Conservation (phyloP, 305 asterid genomes). For the Plantago coronopus region DNA sequence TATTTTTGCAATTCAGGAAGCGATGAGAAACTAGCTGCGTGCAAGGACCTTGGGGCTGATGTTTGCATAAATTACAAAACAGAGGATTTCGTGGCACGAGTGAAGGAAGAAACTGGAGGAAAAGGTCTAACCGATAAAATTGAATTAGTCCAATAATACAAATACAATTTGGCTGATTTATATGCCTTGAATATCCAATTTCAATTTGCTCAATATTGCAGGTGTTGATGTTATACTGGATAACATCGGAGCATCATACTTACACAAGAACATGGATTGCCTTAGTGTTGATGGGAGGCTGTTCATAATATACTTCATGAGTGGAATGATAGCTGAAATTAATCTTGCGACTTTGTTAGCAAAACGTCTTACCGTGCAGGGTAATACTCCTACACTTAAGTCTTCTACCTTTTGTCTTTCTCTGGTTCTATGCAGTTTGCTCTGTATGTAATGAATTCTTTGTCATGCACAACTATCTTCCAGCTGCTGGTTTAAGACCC, state of each 20-base stretch:
- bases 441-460: conserved; percentile 2
- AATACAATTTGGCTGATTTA: background rate
- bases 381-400: conserved; percentile 36
- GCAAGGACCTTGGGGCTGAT: conserved; percentile 93
- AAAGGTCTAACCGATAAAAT: conserved; percentile 44
- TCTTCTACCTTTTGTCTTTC: conserved; percentile 4
- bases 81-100: conserved; percentile 80
- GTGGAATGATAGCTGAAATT: conserved; percentile 63
- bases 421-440: background rate
- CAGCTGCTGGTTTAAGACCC: conserved; percentile 79
- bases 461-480: conserved; percentile 7
- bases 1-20: conserved; percentile 49
- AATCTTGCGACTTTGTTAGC: conserved; percentile 55
- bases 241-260: conserved; percentile 69
- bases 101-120: conserved; percentile 93
- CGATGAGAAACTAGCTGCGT: conserved; percentile 80
- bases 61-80: conserved; percentile 93
- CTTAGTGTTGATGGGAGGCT: conserved; percentile 79
- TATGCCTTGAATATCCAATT: conserved; percentile 9
- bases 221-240: conserved; percentile 94
- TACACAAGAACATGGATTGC: conserved; percentile 68
- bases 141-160: background rate
- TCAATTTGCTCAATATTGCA: conserved; percentile 23
- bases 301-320: conserved; percentile 88
- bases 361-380: conserved; percentile 80